A percentile compares a stretch with the other conserved stretches of the same genome.
phyloP scores from a whole-genome alignment of 352 stramenopile species.

The Globisporangium sylvaticum region DNA sequence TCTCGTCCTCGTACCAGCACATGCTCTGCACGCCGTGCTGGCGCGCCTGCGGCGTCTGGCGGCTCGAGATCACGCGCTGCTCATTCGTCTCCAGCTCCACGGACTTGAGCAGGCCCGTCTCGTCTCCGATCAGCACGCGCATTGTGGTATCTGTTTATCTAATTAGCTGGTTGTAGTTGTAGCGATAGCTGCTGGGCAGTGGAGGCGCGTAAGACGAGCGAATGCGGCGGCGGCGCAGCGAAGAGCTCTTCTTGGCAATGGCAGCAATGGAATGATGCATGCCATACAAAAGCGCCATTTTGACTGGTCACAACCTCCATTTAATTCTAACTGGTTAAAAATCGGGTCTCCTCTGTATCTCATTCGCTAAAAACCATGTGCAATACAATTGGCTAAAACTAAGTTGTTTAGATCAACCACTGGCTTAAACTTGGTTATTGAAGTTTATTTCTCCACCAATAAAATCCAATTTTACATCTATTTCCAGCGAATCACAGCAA shows the following conservation, averaged over 20 bases:
- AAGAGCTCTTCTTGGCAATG: background rate
- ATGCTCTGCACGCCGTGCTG: slow-evolving; percentile 44
- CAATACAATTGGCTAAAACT: background rate
- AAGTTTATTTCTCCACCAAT: slow-evolving; percentile 18
- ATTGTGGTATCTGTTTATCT: slow-evolving; percentile 27
- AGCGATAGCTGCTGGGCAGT: slow-evolving; percentile 1
- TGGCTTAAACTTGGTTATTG: slow-evolving; percentile 13
- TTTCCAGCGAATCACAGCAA: slow-evolving; percentile 10
- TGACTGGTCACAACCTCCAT: slow-evolving; percentile 14
- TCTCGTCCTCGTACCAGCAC: slow-evolving; percentile 62
- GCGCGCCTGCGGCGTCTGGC: slow-evolving; percentile 40
- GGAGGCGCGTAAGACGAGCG: background rate
- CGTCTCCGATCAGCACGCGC: slow-evolving; percentile 75
- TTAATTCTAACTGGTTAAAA: background rate
- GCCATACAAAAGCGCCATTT: slow-evolving; percentile 6
- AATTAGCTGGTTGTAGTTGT: background rate
- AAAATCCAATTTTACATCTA: background rate
- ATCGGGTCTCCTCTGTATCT: background rate
- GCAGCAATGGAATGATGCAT: background rate
- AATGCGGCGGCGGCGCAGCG: background rate
- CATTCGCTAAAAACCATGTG: background rate
- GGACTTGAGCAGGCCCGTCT: slow-evolving; percentile 82
- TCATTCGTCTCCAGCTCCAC: slow-evolving; percentile 71
- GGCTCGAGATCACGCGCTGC: slow-evolving; percentile 53
- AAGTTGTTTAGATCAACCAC: background rate